These are phyloP conservation scores for Infundibulicybe gibba DNA, from an alignment of 768 basidiomycete species.

Conservation along the genomic window DNA sequence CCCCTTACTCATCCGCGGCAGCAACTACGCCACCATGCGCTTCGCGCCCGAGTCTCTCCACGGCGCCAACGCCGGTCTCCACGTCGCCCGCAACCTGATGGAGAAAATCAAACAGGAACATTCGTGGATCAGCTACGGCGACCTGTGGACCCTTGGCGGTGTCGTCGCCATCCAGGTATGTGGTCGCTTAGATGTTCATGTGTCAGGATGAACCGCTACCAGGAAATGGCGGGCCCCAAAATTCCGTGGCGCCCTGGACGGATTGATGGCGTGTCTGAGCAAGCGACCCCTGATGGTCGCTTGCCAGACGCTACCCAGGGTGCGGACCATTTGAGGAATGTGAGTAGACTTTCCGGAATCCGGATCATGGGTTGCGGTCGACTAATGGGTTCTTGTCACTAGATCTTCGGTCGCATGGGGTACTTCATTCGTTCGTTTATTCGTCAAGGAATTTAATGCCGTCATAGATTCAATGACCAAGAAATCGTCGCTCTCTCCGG, in stretches of 20 bases:
- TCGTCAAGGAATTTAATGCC: not conserved
- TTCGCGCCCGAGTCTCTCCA: conserved; percentile 88
- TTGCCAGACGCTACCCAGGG: conserved; percentile 87
- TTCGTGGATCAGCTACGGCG: conserved; percentile 94
- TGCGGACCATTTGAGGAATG: conserved; percentile 78
- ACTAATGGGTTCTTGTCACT: not conserved
- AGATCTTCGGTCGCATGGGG: conserved; percentile 94
- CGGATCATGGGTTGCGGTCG: not conserved
- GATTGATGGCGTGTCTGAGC: conserved; percentile 74
- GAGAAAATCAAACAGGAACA: conserved; percentile 86
- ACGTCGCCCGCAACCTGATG: conserved; percentile 78
- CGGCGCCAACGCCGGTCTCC: conserved; percentile 79
- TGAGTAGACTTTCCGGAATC: conserved; percentile 26
- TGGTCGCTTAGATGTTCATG: not conserved
- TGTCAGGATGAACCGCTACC: not conserved
- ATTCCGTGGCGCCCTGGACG: conserved; percentile 93
- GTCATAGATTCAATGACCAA: conserved; percentile 78
- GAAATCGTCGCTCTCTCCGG: conserved; percentile 96
- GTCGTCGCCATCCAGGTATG: conserved; percentile 78
- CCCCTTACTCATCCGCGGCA: conserved; percentile 19
- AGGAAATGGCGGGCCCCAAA: conserved; percentile 91
- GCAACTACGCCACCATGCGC: conserved; percentile 99
- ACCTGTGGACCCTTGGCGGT: conserved; percentile 95
- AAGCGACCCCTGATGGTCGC: conserved; percentile 85
- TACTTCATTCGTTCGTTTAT: conserved; percentile 13